Base-by-base conservation (phyloP, 345 rosid genomes). In the Reutealis trisperma region DNA sequence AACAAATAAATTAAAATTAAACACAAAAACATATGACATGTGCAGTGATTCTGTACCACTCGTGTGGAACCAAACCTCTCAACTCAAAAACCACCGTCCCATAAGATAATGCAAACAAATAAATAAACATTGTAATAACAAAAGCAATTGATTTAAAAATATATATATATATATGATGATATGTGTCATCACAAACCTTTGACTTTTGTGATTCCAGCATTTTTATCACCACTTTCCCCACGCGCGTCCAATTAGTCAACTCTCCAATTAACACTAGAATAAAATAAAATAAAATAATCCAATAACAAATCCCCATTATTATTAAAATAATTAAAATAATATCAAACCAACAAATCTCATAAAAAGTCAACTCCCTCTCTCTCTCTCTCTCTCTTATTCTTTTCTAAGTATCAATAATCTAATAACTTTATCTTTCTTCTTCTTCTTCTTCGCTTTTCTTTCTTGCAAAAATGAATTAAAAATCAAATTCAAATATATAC, bases 351-450 rank as follows among this genome's bases (percentile, higher is more conserved):
- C 57, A 78, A 84, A 71, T 80, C 76, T 78, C 67, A 57, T 67
- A 67, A 41, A 67, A 91, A 89, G 98, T 94, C 98, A 94, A 92
- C 94, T 71, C 90, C 64, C 47, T 67, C 58, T 57, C 77, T 77
- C 71, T 70, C 75, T 49, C 65, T n/a, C n/a, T n/a, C n/a, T n/a
- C n/a, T 76, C 62, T 70, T 54, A 54, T 22, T 72, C 69, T 2
- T 19, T 79, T 79, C 12, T 66, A 81, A 72, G 70, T 81, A 63
- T 65, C 78, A 51, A 0, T 37, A 34, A 2, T 47, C 47, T 34
- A 15, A 22, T 24, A 57, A 13, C 3, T 30, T 30, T 63, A 51
- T 41, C 44, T 59, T 14, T 57, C 73, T 45, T 45, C 75, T 66
- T 67, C 78, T 45, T 67, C 77, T 69, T 21, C 60, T 19, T 11